Evolutionary conservation across 768 basidiomycete species (phyloP).

Genomic region (Chalciporus piperatus): DNA sequence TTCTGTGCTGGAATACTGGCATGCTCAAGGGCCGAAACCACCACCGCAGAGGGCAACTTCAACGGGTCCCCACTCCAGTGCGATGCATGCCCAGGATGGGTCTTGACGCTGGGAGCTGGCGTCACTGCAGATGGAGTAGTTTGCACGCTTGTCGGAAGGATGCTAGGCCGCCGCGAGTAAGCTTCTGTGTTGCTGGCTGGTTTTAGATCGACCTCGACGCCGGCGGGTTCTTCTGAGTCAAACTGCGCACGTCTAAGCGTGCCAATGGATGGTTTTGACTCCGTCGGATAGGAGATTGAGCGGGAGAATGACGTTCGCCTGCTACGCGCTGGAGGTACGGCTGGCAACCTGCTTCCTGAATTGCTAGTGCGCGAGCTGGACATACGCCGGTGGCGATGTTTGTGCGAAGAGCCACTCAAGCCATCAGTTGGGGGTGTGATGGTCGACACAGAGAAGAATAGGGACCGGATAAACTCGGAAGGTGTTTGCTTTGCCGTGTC

Average conservation of each 20-base stretch:
- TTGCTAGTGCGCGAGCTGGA: constrained; percentile 18
- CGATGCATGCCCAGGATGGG: constrained; percentile 13
- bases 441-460: constrained; percentile 35
- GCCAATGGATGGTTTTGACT: constrained; percentile 16
- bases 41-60: constrained; percentile 55
- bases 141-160: constrained; percentile 8
- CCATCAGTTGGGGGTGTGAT: constrained; percentile 11
- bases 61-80: constrained; percentile 19
- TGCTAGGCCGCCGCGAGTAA: constrained; percentile 6
- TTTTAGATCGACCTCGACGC: constrained; percentile 1
- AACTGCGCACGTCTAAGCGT: constrained; percentile 15
- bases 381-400: constrained; percentile 18
- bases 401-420: constrained; percentile 6
- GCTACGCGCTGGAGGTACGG: constrained; percentile 20
- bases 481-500: constrained; percentile 15
- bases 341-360: constrained; percentile 15
- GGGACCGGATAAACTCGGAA: constrained; percentile 33
- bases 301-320: constrained; percentile 25
- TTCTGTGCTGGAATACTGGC: constrained; percentile 53
- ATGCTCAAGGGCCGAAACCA: constrained; percentile 70
- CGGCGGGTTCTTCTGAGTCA: constrained; percentile 7
- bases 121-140: constrained; percentile 18
- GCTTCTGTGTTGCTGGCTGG: background rate
- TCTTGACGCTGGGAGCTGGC: constrained; percentile 6
- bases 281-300: constrained; percentile 17